Evolutionary conservation across 2,329 filamentous ascomycete genomes (phyloP).

Genomic region (Trichoderma koningiopsis): DNA sequence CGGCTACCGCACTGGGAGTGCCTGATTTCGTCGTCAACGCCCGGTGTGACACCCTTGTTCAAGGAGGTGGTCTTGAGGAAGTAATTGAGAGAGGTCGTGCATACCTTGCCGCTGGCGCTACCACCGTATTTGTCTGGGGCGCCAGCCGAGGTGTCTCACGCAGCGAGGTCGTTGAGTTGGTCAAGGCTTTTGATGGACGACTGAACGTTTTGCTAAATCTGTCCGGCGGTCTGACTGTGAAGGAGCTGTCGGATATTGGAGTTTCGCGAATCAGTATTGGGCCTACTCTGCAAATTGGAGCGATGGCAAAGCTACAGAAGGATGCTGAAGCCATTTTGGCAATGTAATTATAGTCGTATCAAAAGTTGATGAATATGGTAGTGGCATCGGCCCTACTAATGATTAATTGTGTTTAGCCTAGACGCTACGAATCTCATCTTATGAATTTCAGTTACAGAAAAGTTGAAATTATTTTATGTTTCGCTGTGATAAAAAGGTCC

Average conservation of each 20-base stretch:
- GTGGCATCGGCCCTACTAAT: not conserved
- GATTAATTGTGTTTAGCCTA: not conserved
- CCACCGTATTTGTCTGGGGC: constrained; percentile 18
- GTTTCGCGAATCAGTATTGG: constrained; percentile 17
- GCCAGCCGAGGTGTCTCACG: constrained; percentile 2
- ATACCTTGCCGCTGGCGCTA: constrained; percentile 17
- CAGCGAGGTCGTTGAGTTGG: not conserved
- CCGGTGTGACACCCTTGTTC: not conserved
- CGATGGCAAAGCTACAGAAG: constrained; percentile 9
- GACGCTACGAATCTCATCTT: not conserved
- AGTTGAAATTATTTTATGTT: not conserved
- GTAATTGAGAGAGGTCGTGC: constrained; percentile 2
- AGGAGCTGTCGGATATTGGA: constrained; percentile 6
- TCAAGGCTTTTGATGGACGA: constrained; percentile 15
- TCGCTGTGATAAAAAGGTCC: not conserved
- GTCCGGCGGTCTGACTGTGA: constrained; percentile 3
- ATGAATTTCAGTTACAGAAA: not conserved
- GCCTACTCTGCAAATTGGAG: constrained; percentile 9
- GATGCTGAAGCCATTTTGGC: constrained; percentile 8
- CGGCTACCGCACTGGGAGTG: not conserved
- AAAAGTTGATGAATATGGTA: not conserved
- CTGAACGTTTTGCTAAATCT: constrained; percentile 16
- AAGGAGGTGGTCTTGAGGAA: constrained; percentile 7
- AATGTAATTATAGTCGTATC: not conserved
- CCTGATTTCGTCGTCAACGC: constrained; percentile 20